Evolutionary conservation across 331 rosid species (phyloP), one percentile per base, ranked within the genome.

Genomic region (Malus hybrid): DNA sequence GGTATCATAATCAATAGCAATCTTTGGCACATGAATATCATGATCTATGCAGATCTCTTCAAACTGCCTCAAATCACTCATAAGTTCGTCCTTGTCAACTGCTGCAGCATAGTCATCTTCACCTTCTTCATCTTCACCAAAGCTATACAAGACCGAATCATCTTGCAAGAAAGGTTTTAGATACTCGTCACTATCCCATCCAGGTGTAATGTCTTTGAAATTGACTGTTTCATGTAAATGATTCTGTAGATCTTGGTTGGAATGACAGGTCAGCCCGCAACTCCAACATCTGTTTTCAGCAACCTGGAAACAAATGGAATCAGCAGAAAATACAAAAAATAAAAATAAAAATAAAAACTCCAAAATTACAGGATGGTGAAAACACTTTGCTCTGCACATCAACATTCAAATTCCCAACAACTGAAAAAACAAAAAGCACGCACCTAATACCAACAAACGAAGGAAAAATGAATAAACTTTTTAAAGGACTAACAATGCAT

Each of bases 231-330:
- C 84, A 71, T 94, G 99, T 74, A 87, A 83, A 88, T 94, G 97
- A 79, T 84, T 81, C 81, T 48, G 92, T 39, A 90, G 80, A 44
- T 86, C 91, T 65, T 78, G 79, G 65, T 78, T 84, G 78, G 93
- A 87, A 32, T 73, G 79, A 46, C 82, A 87, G 12, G 71, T 71
- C 59, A 84, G 73, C 66, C 93, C 93, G 34, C 96, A 94, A 74
- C 82, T 87, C 99, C 99, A 94, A 83, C 97, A 92, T 76, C 68
- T 88, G 73, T 71, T 84, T 70, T 92, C 84, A 6, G 89, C 88
- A 52, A 92, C 99, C 97, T 94, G 80, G 74, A 32, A 67, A 33
- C 28, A 29, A 60, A 59, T 71, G 71, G 14, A 77, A 65, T 27
- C 42, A n/a, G 14, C n/a, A 6, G 5, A 71, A 12, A 42, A 77